Conservation (phyloP, 1,139 yeast species). For the Ogataea hybrid region DNA sequence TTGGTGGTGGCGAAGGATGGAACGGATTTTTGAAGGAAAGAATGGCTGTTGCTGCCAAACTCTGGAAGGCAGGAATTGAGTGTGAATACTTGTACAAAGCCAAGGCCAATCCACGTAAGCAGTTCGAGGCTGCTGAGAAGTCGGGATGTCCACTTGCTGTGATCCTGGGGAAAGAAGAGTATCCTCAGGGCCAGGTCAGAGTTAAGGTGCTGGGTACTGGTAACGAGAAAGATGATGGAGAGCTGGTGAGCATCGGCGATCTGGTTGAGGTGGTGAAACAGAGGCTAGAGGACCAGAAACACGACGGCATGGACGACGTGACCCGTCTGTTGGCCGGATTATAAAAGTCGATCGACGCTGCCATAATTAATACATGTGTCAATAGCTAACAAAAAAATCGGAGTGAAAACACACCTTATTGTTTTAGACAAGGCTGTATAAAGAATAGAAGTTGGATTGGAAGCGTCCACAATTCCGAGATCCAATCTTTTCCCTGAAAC, state of each 20-base stretch:
- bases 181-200: conserved; percentile 73
- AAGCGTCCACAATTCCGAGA: not conserved
- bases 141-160: conserved; percentile 90
- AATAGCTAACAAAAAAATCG: conserved; percentile 1
- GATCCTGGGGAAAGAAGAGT: conserved; percentile 94
- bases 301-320: conserved; percentile 43
- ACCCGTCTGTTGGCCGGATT: conserved; percentile 59
- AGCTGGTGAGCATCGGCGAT: conserved; percentile 59
- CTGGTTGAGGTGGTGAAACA: conserved; percentile 54
- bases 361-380: conserved; percentile 4
- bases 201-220: conserved; percentile 88
- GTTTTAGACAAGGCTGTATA: conserved; percentile 3
- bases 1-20: conserved; percentile 98
- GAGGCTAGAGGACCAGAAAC: conserved; percentile 45
- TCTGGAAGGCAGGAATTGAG: conserved; percentile 89
- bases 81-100: conserved; percentile 88
- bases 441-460: conserved; percentile 3
- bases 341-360: conserved; percentile 25
- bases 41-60: conserved; percentile 74
- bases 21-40: conserved; percentile 88
- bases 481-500: not conserved
- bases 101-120: conserved; percentile 92
- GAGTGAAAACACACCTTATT: conserved; percentile 2
- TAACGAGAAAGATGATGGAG: conserved; percentile 79
- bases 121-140: conserved; percentile 96